Percentiles rank a stretch among this genome's conserved stretches.
phyloP scores from a whole-genome alignment of 352 stramenopile genomes.

The Globisporangium emineosum region DNA sequence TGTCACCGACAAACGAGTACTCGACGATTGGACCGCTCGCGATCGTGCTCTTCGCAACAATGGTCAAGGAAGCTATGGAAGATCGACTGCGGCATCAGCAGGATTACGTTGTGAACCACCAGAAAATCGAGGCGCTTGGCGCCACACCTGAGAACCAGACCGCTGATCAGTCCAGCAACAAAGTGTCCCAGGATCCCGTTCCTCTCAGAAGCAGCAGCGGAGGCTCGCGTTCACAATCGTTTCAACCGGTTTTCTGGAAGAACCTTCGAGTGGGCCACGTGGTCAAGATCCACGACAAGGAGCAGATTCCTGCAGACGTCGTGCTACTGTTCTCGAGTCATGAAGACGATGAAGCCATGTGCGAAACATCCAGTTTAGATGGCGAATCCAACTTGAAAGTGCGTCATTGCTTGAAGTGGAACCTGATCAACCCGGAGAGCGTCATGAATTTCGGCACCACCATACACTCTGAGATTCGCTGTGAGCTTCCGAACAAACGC shows the following conservation, averaged over 20 bases:
- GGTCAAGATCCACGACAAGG: conserved; percentile 83
- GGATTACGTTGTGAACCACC: conserved; percentile 73
- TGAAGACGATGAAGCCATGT: conserved; percentile 66
- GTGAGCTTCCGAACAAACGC: conserved; percentile 75
- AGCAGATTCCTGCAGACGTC: conserved; percentile 91
- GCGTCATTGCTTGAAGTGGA: conserved; percentile 60
- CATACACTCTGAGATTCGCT: conserved; percentile 64
- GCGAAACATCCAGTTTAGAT: conserved; percentile 81
- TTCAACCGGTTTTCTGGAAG: conserved; percentile 77
- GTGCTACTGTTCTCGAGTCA: conserved; percentile 86
- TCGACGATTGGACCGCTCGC: conserved; percentile 79
- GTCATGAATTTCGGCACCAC: conserved; percentile 46
- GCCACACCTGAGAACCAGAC: conserved; percentile 19
- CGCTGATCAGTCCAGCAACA: conserved; percentile 14
- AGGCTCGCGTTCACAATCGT: conserved; percentile 24
- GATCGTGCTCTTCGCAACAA: conserved; percentile 77
- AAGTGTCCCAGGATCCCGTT: conserved; percentile 12
- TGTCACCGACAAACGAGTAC: conserved; percentile 87
- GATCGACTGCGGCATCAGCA: conserved; percentile 69
- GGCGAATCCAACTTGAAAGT: conserved; percentile 85
- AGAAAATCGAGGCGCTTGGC: conserved; percentile 45
- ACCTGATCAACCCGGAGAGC: conserved; percentile 32
- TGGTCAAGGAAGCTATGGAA: conserved; percentile 85
- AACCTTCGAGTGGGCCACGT: conserved; percentile 86
- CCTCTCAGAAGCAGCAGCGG: background rate